Evolutionary conservation across 805 yeast genomes (phyloP).

Genomic region (Barnettozyma sucrosica): DNA sequence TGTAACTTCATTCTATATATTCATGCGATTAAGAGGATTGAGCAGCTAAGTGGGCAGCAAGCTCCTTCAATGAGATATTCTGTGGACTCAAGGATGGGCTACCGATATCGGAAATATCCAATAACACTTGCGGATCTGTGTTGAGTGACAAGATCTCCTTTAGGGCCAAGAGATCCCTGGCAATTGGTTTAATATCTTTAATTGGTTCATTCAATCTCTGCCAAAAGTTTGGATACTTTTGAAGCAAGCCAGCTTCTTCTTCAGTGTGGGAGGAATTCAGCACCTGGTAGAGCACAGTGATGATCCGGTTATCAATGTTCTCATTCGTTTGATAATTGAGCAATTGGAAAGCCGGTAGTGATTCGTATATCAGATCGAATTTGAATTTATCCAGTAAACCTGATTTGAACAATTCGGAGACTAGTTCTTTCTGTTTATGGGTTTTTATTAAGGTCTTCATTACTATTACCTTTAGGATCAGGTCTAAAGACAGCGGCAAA

Average conservation of each 20-base stretch:
- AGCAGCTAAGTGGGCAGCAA: not conserved
- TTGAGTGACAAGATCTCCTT: slow-evolving; percentile 10
- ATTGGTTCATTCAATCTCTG: slow-evolving; percentile 14
- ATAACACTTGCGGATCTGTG: slow-evolving; percentile 6
- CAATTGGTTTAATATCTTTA: slow-evolving; percentile 6
- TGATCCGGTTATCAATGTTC: slow-evolving; percentile 14
- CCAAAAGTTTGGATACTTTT: slow-evolving; percentile 19
- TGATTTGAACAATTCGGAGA: slow-evolving; percentile 2
- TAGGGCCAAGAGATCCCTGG: slow-evolving; percentile 16
- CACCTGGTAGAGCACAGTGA: slow-evolving; percentile 10
- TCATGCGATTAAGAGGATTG: not conserved
- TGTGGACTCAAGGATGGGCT: slow-evolving; percentile 3
- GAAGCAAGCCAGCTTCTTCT: slow-evolving; percentile 14
- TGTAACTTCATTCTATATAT: not conserved
- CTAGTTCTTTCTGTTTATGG: slow-evolving; percentile 13
- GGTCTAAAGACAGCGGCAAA: slow-evolving; percentile 5
- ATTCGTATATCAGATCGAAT: slow-evolving; percentile 14
- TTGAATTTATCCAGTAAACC: slow-evolving; percentile 1
- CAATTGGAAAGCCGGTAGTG: slow-evolving; percentile 14
- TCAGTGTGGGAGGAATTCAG: not conserved
- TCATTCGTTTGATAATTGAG: not conserved
- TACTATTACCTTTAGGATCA: slow-evolving; percentile 14
- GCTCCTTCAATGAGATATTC: slow-evolving; percentile 3
- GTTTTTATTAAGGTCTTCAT: slow-evolving; percentile 19
- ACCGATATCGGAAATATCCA: slow-evolving; percentile 6